A percentile compares a stretch with the other conserved stretches of the same genome.
Evolutionary conservation across 352 stramenopile genomes (phyloP).

Genomic region (Thalassiosira hispida): DNA sequence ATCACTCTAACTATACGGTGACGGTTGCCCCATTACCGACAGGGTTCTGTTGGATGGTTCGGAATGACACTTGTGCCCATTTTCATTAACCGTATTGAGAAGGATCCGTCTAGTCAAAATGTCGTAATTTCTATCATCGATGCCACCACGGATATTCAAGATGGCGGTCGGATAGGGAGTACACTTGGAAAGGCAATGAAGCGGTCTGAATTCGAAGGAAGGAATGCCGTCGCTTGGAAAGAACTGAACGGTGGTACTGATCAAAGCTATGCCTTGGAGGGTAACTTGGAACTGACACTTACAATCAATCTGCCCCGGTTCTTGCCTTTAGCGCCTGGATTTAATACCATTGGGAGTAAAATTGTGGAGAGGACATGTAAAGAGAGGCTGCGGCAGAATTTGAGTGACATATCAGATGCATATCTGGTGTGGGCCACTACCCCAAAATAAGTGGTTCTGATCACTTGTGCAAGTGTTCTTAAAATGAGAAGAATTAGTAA

Average conservation of each 20-base stretch:
- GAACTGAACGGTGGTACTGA: conserved; percentile 8
- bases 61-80: conserved; percentile 52
- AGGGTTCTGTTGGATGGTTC: conserved; percentile 57
- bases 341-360: conserved; percentile 61
- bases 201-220: conserved; percentile 42
- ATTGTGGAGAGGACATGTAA: conserved; percentile 56
- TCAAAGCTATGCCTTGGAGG: conserved; percentile 35
- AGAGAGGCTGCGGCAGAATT: conserved; percentile 35
- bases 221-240: conserved; percentile 41
- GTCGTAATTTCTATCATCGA: conserved; percentile 50
- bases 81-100: conserved; percentile 57
- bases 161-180: conserved; percentile 33
- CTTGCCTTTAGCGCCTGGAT: conserved; percentile 56
- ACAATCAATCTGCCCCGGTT: conserved; percentile 53
- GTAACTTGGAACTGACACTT: conserved; percentile 52
- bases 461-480: not conserved
- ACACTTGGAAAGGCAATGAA: conserved; percentile 46
- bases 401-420: conserved; percentile 39
- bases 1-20: too few relatives aligned
- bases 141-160: conserved; percentile 41
- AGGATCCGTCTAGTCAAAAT: conserved; percentile 13
- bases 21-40: too few relatives aligned
- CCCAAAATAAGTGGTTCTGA: not conserved
- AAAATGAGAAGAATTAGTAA: not conserved
- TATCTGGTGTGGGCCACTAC: conserved; percentile 50